phyloP scores from a whole-genome alignment of 768 basidiomycete species.

The Tricholoma matsutake region DNA sequence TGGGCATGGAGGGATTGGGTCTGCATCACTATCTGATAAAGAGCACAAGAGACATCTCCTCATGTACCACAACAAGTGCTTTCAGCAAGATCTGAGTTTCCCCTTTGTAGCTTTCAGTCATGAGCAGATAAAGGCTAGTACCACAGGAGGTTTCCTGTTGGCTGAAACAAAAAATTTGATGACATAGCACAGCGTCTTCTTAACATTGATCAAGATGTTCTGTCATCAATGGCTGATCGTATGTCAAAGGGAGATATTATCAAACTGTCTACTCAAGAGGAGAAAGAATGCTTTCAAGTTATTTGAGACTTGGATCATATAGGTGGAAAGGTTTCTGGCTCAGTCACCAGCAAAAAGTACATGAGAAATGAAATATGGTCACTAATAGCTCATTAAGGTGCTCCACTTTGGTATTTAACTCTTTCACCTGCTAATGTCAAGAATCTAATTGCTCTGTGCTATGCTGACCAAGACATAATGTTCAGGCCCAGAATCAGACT shows the following conservation, averaged over 20 bases:
- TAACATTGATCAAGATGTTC: conserved; percentile 18
- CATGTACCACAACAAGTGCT: conserved; percentile 37
- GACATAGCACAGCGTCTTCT: conserved; percentile 21
- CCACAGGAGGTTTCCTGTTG: conserved; percentile 26
- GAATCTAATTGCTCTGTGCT: conserved; percentile 34
- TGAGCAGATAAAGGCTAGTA: too few species aligned
- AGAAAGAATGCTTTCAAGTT: conserved; percentile 33
- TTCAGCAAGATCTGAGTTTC: conserved; percentile 33
- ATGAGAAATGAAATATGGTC: conserved; percentile 32
- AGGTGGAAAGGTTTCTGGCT: conserved; percentile 26
- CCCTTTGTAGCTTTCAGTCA: too few species aligned
- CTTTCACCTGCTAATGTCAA: conserved; percentile 27
- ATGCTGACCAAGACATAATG: conserved; percentile 20
- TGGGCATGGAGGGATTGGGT: conserved; percentile 25
- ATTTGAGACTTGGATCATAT: conserved; percentile 35
- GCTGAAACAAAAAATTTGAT: conserved; percentile 24
- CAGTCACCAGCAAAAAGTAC: conserved; percentile 25
- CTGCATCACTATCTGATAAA: conserved; percentile 10
- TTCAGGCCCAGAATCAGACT: conserved; percentile 17
- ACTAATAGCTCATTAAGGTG: conserved; percentile 17
- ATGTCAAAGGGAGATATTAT: conserved; percentile 23
- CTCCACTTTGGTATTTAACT: conserved; percentile 35
- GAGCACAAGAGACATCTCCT: conserved; percentile 24
- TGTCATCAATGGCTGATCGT: conserved; percentile 16
- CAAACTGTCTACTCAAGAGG: conserved; percentile 24